Evolutionary conservation across 129 eudicot genomes (phyloP).

Genomic region (Chrysanthemum seticuspe): DNA sequence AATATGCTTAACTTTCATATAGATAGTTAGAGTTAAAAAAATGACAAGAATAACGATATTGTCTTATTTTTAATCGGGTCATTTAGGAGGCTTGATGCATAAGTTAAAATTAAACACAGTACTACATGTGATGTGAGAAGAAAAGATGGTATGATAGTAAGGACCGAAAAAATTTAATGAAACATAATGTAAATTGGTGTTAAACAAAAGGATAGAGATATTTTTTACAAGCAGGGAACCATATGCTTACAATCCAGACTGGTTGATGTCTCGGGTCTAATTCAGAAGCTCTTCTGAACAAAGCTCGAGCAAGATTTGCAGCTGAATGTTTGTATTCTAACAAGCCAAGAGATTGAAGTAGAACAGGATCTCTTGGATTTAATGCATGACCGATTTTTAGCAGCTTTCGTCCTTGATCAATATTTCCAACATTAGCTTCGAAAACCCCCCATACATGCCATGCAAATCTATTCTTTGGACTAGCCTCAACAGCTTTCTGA

Average conservation of each 20-base stretch:
- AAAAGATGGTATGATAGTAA: not conserved
- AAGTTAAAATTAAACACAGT: not conserved
- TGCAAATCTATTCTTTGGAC: constrained; percentile 96
- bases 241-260: constrained; percentile 81
- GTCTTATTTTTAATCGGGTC: not conserved
- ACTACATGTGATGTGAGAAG: not conserved
- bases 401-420: constrained; percentile 77
- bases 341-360: constrained; percentile 88
- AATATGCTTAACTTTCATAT: not conserved
- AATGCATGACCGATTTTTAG: constrained; percentile 78
- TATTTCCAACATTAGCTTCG: constrained; percentile 69
- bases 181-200: not conserved
- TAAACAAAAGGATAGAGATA: not conserved
- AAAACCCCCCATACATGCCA: constrained; percentile 99
- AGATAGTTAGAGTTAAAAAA: not conserved
- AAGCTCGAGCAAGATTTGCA: constrained; percentile 70
- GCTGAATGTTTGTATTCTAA: constrained; percentile 75
- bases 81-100: not conserved
- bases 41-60: not conserved
- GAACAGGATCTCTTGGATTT: constrained; percentile 95
- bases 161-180: not conserved
- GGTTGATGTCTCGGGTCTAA: constrained; percentile 90
- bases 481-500: constrained; percentile 93
- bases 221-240: not conserved
- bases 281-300: constrained; percentile 79